Percentiles rank a stretch among this genome's conserved stretches.
Conservation (phyloP, 345 rosid genomes). For the Mercurialis annua region DNA sequence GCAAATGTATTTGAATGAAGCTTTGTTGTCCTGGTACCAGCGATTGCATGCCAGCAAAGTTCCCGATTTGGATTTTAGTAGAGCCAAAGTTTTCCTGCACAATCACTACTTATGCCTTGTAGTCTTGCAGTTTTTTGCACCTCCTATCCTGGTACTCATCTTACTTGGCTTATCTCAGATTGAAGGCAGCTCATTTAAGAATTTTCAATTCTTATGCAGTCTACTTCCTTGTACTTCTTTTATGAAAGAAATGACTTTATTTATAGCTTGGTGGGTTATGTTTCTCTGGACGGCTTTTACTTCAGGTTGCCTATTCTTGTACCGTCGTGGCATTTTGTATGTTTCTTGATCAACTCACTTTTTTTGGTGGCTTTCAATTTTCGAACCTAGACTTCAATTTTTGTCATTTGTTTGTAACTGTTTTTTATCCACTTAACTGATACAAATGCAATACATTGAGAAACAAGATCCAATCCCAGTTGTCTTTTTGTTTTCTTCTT, state of each 20-base stretch:
- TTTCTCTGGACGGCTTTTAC: slow-evolving; percentile 64
- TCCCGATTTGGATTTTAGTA: slow-evolving; percentile 85
- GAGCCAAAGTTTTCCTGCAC: slow-evolving; percentile 90
- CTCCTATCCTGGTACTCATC: slow-evolving; percentile 54
- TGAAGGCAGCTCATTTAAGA: slow-evolving; percentile 41
- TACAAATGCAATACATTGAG: background rate
- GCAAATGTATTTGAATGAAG: slow-evolving; percentile 92
- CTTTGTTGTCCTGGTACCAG: slow-evolving; percentile 86
- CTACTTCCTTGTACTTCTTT: slow-evolving; percentile 55
- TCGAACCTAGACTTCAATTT: background rate
- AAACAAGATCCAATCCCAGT: background rate
- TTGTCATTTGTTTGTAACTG: slow-evolving; percentile 17
- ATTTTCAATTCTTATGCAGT: slow-evolving; percentile 37
- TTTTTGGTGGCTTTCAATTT: slow-evolving; percentile 2
- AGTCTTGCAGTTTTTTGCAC: slow-evolving; percentile 67
- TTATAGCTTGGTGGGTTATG: slow-evolving; percentile 90
- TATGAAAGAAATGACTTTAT: slow-evolving; percentile 46
- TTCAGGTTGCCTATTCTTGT: slow-evolving; percentile 56
- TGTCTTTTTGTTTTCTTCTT: background rate
- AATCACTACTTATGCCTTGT: slow-evolving; percentile 81
- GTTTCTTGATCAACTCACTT: slow-evolving; percentile 46
- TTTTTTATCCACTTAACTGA: background rate
- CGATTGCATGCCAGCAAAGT: slow-evolving; percentile 79
- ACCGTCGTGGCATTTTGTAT: slow-evolving; percentile 59
- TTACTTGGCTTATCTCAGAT: slow-evolving; percentile 66